Percentiles rank a stretch among this genome's conserved stretches.
Evolutionary conservation across 805 yeast species (phyloP).

Genomic region (Saccharomyces paradoxus): DNA sequence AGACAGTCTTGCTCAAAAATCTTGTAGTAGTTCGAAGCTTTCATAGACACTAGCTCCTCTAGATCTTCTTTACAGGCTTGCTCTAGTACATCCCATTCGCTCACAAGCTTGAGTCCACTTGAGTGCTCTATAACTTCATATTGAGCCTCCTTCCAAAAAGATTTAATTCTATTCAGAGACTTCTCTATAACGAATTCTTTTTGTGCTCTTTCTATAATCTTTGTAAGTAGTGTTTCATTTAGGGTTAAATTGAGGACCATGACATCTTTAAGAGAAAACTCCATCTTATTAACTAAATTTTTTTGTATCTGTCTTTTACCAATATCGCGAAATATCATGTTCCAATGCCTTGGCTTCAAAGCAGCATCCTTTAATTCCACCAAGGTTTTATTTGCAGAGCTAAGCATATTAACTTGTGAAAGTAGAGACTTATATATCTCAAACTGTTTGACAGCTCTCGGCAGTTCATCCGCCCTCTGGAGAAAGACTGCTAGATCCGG

Average conservation of each 20-base stretch:
- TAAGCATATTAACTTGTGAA: not conserved
- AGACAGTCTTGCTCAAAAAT: slow-evolving; percentile 52
- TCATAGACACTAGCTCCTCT: slow-evolving; percentile 59
- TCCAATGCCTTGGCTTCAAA: slow-evolving; percentile 64
- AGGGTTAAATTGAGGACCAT: slow-evolving; percentile 45
- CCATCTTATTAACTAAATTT: slow-evolving; percentile 14
- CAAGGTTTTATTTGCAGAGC: slow-evolving; percentile 24
- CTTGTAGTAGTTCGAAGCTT: slow-evolving; percentile 51
- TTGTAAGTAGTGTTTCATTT: slow-evolving; percentile 40
- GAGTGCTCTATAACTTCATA: slow-evolving; percentile 50
- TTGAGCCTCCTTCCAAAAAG: slow-evolving; percentile 45
- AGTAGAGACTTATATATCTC: not conserved
- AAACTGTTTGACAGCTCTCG: not conserved
- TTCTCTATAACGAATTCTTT: slow-evolving; percentile 63
- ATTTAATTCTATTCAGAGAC: slow-evolving; percentile 42
- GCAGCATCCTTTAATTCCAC: slow-evolving; percentile 46
- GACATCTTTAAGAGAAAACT: slow-evolving; percentile 48
- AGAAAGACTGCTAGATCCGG: not conserved
- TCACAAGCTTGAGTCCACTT: slow-evolving; percentile 47
- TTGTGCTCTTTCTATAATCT: slow-evolving; percentile 53
- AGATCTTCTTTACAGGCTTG: slow-evolving; percentile 54
- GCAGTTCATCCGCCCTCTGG: not conserved
- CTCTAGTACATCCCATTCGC: slow-evolving; percentile 59
- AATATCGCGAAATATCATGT: slow-evolving; percentile 33
- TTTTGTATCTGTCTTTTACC: slow-evolving; percentile 9